phyloP scores from a whole-genome alignment of 1,284 basidiomycete species.

The Inonotus obliquus region DNA sequence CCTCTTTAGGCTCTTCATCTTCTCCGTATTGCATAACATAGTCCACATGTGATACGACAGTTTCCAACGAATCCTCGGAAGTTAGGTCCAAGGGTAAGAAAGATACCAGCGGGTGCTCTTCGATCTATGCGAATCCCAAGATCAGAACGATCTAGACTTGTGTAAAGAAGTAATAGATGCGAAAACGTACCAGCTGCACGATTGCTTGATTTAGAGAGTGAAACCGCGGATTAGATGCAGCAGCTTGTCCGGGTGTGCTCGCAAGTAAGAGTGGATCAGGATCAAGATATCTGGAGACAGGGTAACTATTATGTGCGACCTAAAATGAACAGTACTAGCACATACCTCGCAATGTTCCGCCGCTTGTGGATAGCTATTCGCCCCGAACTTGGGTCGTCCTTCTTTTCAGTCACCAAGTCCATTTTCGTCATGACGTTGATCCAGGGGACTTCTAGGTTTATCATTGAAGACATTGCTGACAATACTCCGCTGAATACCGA shows the following conservation, averaged over 20 bases:
- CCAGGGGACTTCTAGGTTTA: constrained; percentile 95
- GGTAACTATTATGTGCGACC: not conserved
- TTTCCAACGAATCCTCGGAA: constrained; percentile 85
- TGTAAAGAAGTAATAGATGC: constrained; percentile 4
- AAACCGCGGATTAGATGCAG: constrained; percentile 77
- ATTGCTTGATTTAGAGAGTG: constrained; percentile 93
- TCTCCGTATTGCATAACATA: constrained; percentile 97
- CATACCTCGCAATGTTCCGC: constrained; percentile 75
- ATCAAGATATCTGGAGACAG: constrained; percentile 74
- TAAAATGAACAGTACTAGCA: not conserved
- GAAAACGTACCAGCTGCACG: constrained; percentile 71
- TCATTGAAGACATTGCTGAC: constrained; percentile 98
- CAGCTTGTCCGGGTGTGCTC: constrained; percentile 58
- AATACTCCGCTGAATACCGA: constrained; percentile 74
- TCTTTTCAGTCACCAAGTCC: constrained; percentile 80
- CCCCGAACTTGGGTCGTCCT: constrained; percentile 58
- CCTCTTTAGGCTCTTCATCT: constrained; percentile 90
- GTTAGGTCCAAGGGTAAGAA: constrained; percentile 95
- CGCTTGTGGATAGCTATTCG: constrained; percentile 68
- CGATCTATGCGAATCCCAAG: constrained; percentile 59
- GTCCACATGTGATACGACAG: constrained; percentile 92
- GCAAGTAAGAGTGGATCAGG: constrained; percentile 92
- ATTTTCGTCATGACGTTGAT: constrained; percentile 99
- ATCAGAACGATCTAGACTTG: not conserved
- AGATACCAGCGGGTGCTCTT: constrained; percentile 96